A percentile compares a stretch with the other conserved stretches of the same genome.
Evolutionary conservation across 1,139 yeast genomes (phyloP).

Genomic region (Pichia sp.): DNA sequence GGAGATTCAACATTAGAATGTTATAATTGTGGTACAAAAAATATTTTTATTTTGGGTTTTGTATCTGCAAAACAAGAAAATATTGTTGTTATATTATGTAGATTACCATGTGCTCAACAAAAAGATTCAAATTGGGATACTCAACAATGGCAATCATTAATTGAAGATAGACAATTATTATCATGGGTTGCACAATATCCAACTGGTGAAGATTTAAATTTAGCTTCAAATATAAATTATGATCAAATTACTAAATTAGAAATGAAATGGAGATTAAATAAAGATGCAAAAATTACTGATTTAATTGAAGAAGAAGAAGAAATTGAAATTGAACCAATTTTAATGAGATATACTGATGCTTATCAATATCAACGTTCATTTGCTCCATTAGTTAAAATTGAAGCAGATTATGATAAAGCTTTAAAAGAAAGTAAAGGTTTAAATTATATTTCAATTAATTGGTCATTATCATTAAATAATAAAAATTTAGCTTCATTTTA

Average conservation of each 20-base stretch:
- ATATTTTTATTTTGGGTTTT: constrained; percentile 78
- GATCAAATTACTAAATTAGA: constrained; percentile 71
- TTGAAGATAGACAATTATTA: constrained; percentile 71
- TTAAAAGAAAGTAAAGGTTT: constrained; percentile 75
- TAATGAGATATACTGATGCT: constrained; percentile 76
- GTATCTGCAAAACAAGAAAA: constrained; percentile 85
- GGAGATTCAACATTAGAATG: constrained; percentile 87
- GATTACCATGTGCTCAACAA: constrained; percentile 82
- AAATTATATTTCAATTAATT: constrained; percentile 64
- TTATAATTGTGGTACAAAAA: constrained; percentile 81
- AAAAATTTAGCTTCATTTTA: constrained; percentile 66
- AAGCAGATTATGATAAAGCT: constrained; percentile 72
- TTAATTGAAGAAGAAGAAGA: constrained; percentile 45
- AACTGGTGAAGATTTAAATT: constrained; percentile 53
- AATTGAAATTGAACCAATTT: constrained; percentile 61
- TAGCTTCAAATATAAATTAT: constrained; percentile 50
- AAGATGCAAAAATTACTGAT: constrained; percentile 62
- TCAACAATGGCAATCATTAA: constrained; percentile 79
- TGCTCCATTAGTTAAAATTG: constrained; percentile 77
- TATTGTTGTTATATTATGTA: constrained; percentile 80
- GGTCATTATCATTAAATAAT: constrained; percentile 67
- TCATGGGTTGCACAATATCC: constrained; percentile 79
- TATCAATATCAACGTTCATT: constrained; percentile 80
- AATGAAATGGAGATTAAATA: constrained; percentile 66
- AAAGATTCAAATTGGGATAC: constrained; percentile 82